These are phyloP conservation scores for Magnusiomyces magnusii DNA, from an alignment of 1,139 yeast genomes.

Conservation along the genomic window DNA sequence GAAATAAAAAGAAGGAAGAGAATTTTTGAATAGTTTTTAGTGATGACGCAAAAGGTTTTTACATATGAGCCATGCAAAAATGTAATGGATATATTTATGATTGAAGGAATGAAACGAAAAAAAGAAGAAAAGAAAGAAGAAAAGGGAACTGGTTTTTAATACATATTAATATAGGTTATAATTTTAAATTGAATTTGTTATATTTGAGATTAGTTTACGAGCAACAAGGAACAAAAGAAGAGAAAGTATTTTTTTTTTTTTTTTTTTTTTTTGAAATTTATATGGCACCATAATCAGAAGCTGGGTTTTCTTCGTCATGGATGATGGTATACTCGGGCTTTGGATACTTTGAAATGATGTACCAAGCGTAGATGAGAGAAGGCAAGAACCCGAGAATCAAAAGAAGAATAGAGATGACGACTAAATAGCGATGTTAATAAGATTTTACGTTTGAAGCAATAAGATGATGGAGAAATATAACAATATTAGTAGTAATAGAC, in stretches of 20 bases:
- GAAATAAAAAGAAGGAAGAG: conserved; percentile 1
- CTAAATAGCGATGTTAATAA: too few relatives aligned
- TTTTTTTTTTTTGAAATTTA: too few relatives aligned
- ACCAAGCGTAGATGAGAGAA: conserved; percentile 42
- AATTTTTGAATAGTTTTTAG: conserved; percentile 1
- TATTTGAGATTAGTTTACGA: too few relatives aligned
- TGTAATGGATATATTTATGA: not conserved
- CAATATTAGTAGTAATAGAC: not conserved
- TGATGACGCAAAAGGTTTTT: too few relatives aligned
- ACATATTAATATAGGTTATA: too few relatives aligned
- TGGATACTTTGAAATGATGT: conserved; percentile 35
- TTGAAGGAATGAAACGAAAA: not conserved
- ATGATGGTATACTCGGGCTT: conserved; percentile 11
- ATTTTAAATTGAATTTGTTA: too few relatives aligned
- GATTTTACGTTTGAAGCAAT: too few relatives aligned
- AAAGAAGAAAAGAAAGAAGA: not conserved
- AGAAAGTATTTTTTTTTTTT: too few relatives aligned
- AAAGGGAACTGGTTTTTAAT: not conserved
- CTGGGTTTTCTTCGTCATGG: not conserved
- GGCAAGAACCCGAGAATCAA: conserved; percentile 72
- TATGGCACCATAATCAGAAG: not conserved
- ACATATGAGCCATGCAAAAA: not conserved
- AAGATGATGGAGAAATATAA: too few relatives aligned
- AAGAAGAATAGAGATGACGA: conserved; percentile 59
- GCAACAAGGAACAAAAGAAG: too few relatives aligned